Evolutionary conservation across 2,329 filamentous ascomycete species (phyloP), one percentile per base, ranked within the genome.

Genomic region (Penicillium sp.): DNA sequence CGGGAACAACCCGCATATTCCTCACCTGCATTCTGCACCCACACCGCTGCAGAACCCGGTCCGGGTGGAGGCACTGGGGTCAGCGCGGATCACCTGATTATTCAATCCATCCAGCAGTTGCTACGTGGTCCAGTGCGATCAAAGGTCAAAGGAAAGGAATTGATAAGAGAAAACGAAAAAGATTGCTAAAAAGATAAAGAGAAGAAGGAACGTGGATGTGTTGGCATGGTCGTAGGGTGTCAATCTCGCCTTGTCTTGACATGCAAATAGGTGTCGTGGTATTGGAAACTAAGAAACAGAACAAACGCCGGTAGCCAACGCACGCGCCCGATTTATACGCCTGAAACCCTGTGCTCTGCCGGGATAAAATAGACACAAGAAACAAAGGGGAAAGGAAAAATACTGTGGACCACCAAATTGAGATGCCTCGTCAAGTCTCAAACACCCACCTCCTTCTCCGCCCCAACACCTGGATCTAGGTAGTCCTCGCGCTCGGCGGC

Each of bases 401-500:
- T 30, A 48, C 26, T 30, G 26, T 11, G n/a, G 30, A 22, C 38
- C 25, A 16, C 38, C 28, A 42, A 42, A 8, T 33, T 10, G 26
- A 54, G 22, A 30, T 16, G 38, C 38, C 26, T 26, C 28, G 13
- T 30, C 22, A 14, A 4, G 35, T 68, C 56, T 68, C 56, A 74
- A 30, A 70, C 68, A 7, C 68, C 71, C 6, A 69, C 52, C 28
- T 75, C 72, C 22, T 73, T 75, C 46, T 79, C 79, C 60, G 79
- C 78, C 5, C 82, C 84, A 26, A 82, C 81, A 59, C 89, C 89
- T 8, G 91, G 90, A 72, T 90, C 94, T 55, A 99, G 81, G 76
- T 99, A 99, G 72, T 96, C 89, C 37, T 91, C 88, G 73, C 90
- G 86, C 78, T 99, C 95, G 4, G 95, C 95, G 33, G 94, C 93